Evolutionary conservation across 2,329 filamentous ascomycete genomes (phyloP), one percentile per base, ranked within the genome.

Genomic region (Tolypocladium capitatum): DNA sequence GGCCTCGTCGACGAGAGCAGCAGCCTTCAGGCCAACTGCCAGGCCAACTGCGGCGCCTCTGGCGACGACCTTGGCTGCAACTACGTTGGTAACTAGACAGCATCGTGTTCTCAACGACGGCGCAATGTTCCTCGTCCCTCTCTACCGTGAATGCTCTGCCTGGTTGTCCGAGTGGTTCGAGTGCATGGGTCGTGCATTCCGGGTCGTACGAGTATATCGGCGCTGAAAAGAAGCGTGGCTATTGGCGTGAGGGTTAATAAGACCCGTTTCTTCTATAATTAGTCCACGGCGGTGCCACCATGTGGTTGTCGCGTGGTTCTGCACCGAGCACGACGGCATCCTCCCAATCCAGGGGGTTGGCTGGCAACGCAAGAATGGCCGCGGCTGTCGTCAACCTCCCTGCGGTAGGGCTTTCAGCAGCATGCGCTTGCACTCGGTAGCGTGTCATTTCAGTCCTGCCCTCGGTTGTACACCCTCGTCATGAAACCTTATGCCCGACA

Each of bases 1-100:
- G 52, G 56, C 42, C 57, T 58, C 38, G 11, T 48, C n/a, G n/a
- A n/a, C 30, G 33, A 45, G 35, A 27, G 14, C 13, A 21, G 36
- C 7, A 34, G 45, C n/a, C 27, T 50, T n/a, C n/a, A n/a, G n/a
- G n/a, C n/a, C n/a, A n/a, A n/a, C n/a, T n/a, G n/a, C 40, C 47
- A 54, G 18, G 51, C 54, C 16, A 18, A 42, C 28, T 43, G 46
- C 35, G 34, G 35, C 7, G 47, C 53, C 24, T 50, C 41, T 28
- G 53, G 53, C 45, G 43, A 43, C 44, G 32, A 45, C 13, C 38
- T 49, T n/a, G 41, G 33, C 14, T 47, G 45, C 48, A 30, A 24
- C 16, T 49, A 49, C 40, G 42, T n/a, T n/a, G 47, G 47, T 18
- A 45, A 18, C 38, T 49, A 46, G 41, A 21, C 11, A 18, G 18